A percentile compares a stretch with the other conserved stretches of the same genome.
Conservation (phyloP, 2,329 filamentous ascomycete species). For the Drechmeria coniospora region DNA sequence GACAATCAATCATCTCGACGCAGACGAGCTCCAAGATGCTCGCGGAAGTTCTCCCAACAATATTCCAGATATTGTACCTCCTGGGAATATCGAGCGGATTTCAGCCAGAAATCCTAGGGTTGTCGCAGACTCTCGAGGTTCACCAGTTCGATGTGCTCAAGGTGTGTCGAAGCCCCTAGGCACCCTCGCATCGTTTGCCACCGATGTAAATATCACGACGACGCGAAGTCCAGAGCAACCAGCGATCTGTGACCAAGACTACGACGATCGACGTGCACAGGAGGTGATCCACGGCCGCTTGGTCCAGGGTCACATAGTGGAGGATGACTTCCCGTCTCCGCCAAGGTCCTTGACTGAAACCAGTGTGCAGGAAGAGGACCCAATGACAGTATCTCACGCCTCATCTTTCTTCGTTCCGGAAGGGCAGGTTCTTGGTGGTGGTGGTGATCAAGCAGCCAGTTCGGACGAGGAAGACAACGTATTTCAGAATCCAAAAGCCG, state of each 20-base stretch:
- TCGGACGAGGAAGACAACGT: slow-evolving; percentile 90
- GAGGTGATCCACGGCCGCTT: slow-evolving; percentile 87
- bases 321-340: slow-evolving; percentile 80
- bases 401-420: slow-evolving; percentile 66
- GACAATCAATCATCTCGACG: slow-evolving; percentile 55
- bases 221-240: slow-evolving; percentile 12
- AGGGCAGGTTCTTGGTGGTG: slow-evolving; percentile 59
- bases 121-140: slow-evolving; percentile 27
- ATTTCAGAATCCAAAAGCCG: slow-evolving; percentile 63
- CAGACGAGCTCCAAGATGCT: slow-evolving; percentile 34
- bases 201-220: slow-evolving; percentile 7
- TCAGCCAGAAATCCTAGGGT: slow-evolving; percentile 14
- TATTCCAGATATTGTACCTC: too few relatives aligned
- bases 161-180: slow-evolving; percentile 5
- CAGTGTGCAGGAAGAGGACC: slow-evolving; percentile 54
- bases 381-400: slow-evolving; percentile 65
- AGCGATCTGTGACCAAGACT: slow-evolving; percentile 30
- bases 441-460: slow-evolving; percentile 64
- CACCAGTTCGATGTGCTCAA: slow-evolving; percentile 22
- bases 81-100: slow-evolving; percentile 6
- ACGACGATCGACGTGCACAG: slow-evolving; percentile 65
- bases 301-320: slow-evolving; percentile 87
- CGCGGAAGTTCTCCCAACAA: too few relatives aligned
- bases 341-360: slow-evolving; percentile 53
- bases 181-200: slow-evolving; percentile 3